These are phyloP conservation scores for Triadica sebifera DNA, from an alignment of 345 rosid species.

Conservation along the genomic window DNA sequence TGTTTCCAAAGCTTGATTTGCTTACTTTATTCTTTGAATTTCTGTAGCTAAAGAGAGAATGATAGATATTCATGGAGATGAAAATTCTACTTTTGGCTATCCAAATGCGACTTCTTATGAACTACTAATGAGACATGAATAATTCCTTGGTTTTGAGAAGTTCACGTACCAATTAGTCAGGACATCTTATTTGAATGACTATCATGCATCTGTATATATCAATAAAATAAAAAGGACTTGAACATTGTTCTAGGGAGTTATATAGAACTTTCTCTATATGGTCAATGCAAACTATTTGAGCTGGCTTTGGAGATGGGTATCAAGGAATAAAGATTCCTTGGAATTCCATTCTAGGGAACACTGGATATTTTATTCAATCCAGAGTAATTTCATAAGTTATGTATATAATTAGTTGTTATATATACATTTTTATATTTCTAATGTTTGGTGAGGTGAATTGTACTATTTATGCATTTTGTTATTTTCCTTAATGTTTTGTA, in stretches of 20 bases:
- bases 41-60: neutral
- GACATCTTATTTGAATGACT: neutral
- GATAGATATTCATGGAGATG: neutral
- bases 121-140: neutral
- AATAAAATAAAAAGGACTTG: neutral
- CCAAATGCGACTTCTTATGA: neutral
- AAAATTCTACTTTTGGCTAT: neutral
- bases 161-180: neutral
- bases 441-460: neutral
- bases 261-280: neutral
- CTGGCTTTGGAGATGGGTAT: neutral
- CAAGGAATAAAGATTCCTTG: neutral
- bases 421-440: neutral
- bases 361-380: neutral
- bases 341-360: neutral
- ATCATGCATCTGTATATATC: neutral
- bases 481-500: too few relatives aligned
- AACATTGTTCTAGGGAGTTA: neutral
- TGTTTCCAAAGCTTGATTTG: conserved; percentile 10
- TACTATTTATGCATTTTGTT: too few relatives aligned
- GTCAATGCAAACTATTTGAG: neutral
- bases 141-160: conserved; percentile 9
- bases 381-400: neutral
- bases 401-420: neutral
- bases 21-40: neutral